These are phyloP conservation scores for Backusella australiensis DNA, from an alignment of 192 early-diverging fungal species.

Conservation along the genomic window DNA sequence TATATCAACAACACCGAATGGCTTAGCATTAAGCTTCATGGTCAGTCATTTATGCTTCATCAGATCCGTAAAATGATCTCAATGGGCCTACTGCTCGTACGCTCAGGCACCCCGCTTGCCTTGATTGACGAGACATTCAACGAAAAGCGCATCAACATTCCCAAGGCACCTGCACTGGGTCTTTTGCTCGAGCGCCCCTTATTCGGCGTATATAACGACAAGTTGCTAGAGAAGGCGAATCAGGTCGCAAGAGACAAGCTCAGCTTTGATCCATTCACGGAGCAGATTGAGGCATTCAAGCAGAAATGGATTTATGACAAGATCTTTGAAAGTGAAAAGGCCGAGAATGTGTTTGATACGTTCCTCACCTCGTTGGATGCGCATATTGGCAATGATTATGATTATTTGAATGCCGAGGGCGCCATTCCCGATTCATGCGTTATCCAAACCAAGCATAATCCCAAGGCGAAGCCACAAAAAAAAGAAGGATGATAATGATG, in stretches of 20 bases:
- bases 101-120: conserved; percentile 63
- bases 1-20: conserved; percentile 76
- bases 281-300: conserved; percentile 83
- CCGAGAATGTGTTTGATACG: conserved; percentile 58
- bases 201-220: conserved; percentile 67
- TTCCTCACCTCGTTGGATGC: conserved; percentile 62
- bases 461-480: background rate
- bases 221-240: conserved; percentile 18
- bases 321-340: conserved; percentile 74
- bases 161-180: conserved; percentile 93
- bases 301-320: conserved; percentile 83
- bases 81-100: conserved; percentile 78
- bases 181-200: conserved; percentile 79
- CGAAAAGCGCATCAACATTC: conserved; percentile 82
- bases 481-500: background rate
- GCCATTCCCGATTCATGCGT: conserved; percentile 45
- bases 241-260: conserved; percentile 40
- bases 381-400: conserved; percentile 50
- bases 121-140: conserved; percentile 70
- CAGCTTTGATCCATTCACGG: conserved; percentile 55
- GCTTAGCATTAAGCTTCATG: conserved; percentile 89
- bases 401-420: conserved; percentile 64
- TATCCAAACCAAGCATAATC: conserved; percentile 12
- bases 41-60: conserved; percentile 98
- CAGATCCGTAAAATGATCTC: conserved; percentile 99